Evolutionary conservation across 78 protist species (phyloP), one percentile per base, ranked within the genome.

Genomic region (Dictyostelium brefeldianum): DNA sequence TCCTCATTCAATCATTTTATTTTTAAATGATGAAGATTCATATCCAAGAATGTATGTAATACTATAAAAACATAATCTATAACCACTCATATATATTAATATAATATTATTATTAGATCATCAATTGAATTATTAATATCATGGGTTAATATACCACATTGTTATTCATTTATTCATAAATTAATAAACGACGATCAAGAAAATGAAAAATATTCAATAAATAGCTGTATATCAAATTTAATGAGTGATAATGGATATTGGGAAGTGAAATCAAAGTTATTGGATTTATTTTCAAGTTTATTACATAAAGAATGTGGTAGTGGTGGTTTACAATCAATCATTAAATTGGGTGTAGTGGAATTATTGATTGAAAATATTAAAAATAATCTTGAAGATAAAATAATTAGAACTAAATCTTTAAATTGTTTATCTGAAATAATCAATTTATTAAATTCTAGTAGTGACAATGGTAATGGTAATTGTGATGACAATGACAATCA

Each of bases 1-100:
- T 29, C 92, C 92, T 8, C 65, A 64, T 46, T 87, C 81, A 0
- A 51, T 77, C 10, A n/a, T 87, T 18, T 51, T 87, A 62, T 87
- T 87, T 64, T 87, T 87, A 47, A 77, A 47, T 64, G 92, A 87
- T 64, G 80, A 87, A 65, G 92, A 87, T 31, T 77, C 79, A 25
- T 87, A 77, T 64, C 92, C 92, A 31, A 87, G 83, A 87, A 77
- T 87, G 84, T 84, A 84, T 20, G 43, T 83, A 81, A 8, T 25
- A 74, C 22, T 22, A 22, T 8, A 59, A 25, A 59, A 22, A 48
- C 36, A 41, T 41, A 54, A 6, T 41, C 7, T 12, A 22, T 59
- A 9, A 25, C n/a, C 3, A 69, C 53, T 47, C n/a, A 70, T 57
- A 27, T 27, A 50, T 25, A 17, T 25, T 47, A 22, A n/a, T 3